Evolutionary conservation across 495 filamentous ascomycete genomes (phyloP), one percentile per base, ranked within the genome.

Genomic region (Cercophora newfieldiana): DNA sequence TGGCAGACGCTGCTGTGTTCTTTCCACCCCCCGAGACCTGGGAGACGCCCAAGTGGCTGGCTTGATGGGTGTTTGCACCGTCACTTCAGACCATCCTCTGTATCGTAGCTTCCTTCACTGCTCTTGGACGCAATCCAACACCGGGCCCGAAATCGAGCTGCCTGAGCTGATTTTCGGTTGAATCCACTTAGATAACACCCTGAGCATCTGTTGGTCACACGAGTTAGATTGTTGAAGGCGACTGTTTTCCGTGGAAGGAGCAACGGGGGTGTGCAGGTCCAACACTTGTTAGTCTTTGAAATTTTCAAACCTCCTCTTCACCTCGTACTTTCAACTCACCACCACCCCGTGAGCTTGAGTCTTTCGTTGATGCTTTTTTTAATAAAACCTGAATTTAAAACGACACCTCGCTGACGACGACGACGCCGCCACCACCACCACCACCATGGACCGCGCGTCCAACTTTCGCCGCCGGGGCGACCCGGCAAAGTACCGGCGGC

Each of bases 1-100:
- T 83, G 71, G 74, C 81, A 50, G 74, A 81, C 30, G 75, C 77
- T 0, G 68, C 68, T n/a, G 62, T 82, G 24, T 66, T 72, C 16
- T 71, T 85, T 73, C 70, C 65, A 12, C 70, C 72, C 28, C 72
- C 69, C 2, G 63, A 68, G 51, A 59, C 54, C 26, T 80, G 76
- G 76, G 67, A 67, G 10, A 67, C 64, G n/a, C 64, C 68, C 6
- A 54, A 49, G 30, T 48, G 61, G 0, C 22, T 25, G 7, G 25
- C 28, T 51, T 62, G 48, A 62, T n/a, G n/a, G n/a, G n/a, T n/a
- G n/a, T n/a, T n/a, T n/a, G n/a, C n/a, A n/a, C n/a, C n/a, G n/a
- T n/a, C n/a, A n/a, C n/a, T n/a, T n/a, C n/a, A n/a, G n/a, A n/a
- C n/a, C n/a, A n/a, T n/a, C n/a, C n/a, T n/a, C n/a, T n/a, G n/a